These are phyloP conservation scores for Samsoniella hepiali DNA, from an alignment of 2,329 filamentous ascomycete genomes.

Conservation along the genomic window DNA sequence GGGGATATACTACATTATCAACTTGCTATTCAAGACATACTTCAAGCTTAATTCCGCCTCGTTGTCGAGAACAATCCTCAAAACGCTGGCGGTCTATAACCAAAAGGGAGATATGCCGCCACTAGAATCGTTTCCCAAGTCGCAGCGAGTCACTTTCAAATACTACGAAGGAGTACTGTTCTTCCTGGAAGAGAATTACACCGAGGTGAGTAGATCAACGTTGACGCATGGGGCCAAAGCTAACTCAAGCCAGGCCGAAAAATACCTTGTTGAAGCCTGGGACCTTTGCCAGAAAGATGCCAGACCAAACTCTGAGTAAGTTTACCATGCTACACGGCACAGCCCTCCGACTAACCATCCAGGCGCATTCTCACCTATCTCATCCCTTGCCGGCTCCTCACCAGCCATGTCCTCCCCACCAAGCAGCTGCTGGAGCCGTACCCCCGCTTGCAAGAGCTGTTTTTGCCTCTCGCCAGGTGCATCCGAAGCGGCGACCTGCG, in stretches of 20 bases:
- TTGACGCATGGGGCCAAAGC: not conserved
- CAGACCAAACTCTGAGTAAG: constrained; percentile 75
- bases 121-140: constrained; percentile 75
- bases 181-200: constrained; percentile 93
- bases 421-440: constrained; percentile 67
- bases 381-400: constrained; percentile 88
- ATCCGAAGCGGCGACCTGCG: constrained; percentile 81
- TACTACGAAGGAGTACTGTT: constrained; percentile 94
- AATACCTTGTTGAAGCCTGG: constrained; percentile 77
- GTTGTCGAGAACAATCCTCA: constrained; percentile 86
- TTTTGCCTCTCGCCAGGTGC: constrained; percentile 71
- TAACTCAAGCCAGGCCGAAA: constrained; percentile 60
- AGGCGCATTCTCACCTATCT: constrained; percentile 92
- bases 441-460: constrained; percentile 72
- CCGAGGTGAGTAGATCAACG: constrained; percentile 50
- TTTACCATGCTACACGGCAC: constrained; percentile 18
- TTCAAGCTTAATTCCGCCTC: constrained; percentile 90
- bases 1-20: constrained; percentile 94
- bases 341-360: constrained; percentile 24
- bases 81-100: constrained; percentile 71
- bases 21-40: constrained; percentile 96
- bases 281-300: constrained; percentile 72
- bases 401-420: constrained; percentile 79
- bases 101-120: constrained; percentile 74
- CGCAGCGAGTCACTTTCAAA: constrained; percentile 91